Evolutionary conservation across 305 asterid species (phyloP).

Genomic region (Fraxinus ornus): DNA sequence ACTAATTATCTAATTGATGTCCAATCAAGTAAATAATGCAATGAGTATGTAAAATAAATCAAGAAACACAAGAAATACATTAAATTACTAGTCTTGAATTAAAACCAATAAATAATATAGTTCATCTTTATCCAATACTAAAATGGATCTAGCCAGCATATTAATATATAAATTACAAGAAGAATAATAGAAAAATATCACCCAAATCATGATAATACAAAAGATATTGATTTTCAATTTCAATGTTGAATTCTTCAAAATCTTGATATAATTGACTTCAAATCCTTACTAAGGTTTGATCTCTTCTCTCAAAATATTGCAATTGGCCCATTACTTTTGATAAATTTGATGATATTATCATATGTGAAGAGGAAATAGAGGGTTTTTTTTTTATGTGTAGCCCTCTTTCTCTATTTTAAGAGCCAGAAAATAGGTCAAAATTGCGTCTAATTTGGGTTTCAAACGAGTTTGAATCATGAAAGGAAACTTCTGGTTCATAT

Average conservation of each 20-base stretch:
- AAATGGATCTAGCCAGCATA: no score
- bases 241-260: background rate
- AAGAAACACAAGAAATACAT: no score
- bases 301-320: background rate
- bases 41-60: no score
- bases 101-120: no score
- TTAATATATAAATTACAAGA: no score
- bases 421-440: background rate
- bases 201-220: background rate
- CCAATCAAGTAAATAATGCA: no score
- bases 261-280: background rate
- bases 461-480: background rate
- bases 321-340: background rate
- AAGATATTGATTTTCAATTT: background rate
- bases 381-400: background rate
- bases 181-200: background rate
- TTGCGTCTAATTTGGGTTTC: background rate
- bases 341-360: background rate
- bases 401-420: background rate
- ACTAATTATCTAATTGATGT: no score
- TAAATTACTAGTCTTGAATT: background rate
- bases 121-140: background rate
- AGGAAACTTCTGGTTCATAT: background rate
- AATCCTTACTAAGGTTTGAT: background rate
- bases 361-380: background rate